A percentile compares a stretch with the other conserved stretches of the same genome.
Conservation (phyloP, 257 asterid species). For the Craterostigma plantagineum region DNA sequence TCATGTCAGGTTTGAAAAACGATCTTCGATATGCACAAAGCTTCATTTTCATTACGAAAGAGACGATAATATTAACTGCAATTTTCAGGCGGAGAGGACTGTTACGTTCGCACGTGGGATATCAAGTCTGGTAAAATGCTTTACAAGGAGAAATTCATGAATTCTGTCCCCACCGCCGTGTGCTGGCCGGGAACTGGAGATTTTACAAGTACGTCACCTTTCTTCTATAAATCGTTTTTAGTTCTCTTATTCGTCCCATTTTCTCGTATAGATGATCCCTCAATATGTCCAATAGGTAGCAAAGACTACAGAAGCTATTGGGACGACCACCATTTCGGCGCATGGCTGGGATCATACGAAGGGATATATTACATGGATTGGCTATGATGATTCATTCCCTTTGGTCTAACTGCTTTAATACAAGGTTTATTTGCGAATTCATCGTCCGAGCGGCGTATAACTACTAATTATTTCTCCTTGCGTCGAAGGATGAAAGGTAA, state of each 20-base stretch:
- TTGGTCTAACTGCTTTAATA: neutral
- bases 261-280: neutral
- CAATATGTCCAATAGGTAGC: conserved; percentile 9
- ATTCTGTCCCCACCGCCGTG: conserved; percentile 47
- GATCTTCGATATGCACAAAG: neutral
- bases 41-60: neutral
- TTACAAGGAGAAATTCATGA: conserved; percentile 38
- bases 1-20: conserved; percentile 50
- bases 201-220: conserved; percentile 2
- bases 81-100: conserved; percentile 79
- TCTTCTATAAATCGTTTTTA: neutral
- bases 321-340: conserved; percentile 26
- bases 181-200: conserved; percentile 62
- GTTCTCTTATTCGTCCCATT: neutral
- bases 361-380: conserved; percentile 55
- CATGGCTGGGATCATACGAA: conserved; percentile 19
- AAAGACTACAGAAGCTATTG: conserved; percentile 18
- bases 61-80: neutral
- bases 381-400: conserved; percentile 17
- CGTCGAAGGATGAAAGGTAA: too few relatives aligned
- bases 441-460: too few relatives aligned
- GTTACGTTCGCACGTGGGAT: conserved; percentile 65
- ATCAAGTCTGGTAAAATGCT: conserved; percentile 73
- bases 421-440: too few relatives aligned
- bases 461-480: too few relatives aligned